phyloP scores from a whole-genome alignment of 2,329 filamentous ascomycete species.

The Lecanosticta acicola region DNA sequence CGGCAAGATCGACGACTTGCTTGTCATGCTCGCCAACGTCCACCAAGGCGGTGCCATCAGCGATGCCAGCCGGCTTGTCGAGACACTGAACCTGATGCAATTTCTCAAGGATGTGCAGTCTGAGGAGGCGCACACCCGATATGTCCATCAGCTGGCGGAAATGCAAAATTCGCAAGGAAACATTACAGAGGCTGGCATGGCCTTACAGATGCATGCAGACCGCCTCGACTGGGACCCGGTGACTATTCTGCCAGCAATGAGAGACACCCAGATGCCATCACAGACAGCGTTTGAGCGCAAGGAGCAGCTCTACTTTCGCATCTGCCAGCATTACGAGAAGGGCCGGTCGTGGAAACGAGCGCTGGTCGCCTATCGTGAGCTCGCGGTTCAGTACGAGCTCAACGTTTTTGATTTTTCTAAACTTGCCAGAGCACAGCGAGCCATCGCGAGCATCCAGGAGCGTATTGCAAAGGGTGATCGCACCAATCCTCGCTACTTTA shows the following conservation, averaged over 20 bases:
- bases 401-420: slow-evolving; percentile 90
- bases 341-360: slow-evolving; percentile 92
- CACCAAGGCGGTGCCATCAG: slow-evolving; percentile 61
- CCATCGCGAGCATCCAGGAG: slow-evolving; percentile 90
- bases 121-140: slow-evolving; percentile 92
- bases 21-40: slow-evolving; percentile 85
- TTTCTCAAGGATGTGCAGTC: slow-evolving; percentile 96
- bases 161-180: slow-evolving; percentile 72
- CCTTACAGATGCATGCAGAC: slow-evolving; percentile 83
- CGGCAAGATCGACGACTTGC: slow-evolving; percentile 77
- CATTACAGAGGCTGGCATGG: slow-evolving; percentile 80
- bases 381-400: slow-evolving; percentile 83
- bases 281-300: slow-evolving; percentile 90
- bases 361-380: slow-evolving; percentile 79
- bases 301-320: slow-evolving; percentile 84
- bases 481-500: slow-evolving; percentile 78
- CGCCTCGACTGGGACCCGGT: slow-evolving; percentile 85
- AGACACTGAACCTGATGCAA: slow-evolving; percentile 87
- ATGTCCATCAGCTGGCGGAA: slow-evolving; percentile 83
- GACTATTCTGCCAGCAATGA: slow-evolving; percentile 58
- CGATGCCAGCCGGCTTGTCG: slow-evolving; percentile 77
- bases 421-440: slow-evolving; percentile 78
- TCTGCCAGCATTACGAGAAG: slow-evolving; percentile 92
- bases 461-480: slow-evolving; percentile 76
- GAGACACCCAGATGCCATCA: slow-evolving; percentile 70